Percentiles rank a stretch among this genome's conserved stretches.
Evolutionary conservation across 306 rosid species (phyloP).

Genomic region (Pachyrhizus erosus): DNA sequence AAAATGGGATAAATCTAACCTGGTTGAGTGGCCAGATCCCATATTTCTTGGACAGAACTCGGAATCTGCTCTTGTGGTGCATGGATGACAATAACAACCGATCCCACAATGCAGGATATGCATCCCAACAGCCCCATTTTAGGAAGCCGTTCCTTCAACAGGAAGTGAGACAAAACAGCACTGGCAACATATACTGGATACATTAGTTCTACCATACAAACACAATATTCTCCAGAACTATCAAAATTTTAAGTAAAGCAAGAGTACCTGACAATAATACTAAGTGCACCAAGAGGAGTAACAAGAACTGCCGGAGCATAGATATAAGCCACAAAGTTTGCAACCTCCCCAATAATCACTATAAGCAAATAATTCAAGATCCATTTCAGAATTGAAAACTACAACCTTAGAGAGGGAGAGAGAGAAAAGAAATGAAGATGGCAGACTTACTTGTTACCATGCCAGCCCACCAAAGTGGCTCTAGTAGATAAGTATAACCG

Average conservation of each 20-base stretch:
- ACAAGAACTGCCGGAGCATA: conserved; percentile 96
- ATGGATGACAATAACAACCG: conserved; percentile 88
- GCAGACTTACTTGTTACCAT: conserved; percentile 86
- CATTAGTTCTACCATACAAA: conserved; percentile 36
- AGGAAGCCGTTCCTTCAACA: conserved; percentile 77
- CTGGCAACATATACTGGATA: conserved; percentile 50
- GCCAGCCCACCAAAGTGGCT: conserved; percentile 99
- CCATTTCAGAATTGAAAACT: conserved; percentile 21
- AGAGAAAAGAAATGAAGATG: not conserved
- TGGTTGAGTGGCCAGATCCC: conserved; percentile 89
- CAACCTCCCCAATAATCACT: conserved; percentile 96
- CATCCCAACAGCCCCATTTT: conserved; percentile 94
- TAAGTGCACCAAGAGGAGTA: conserved; percentile 95
- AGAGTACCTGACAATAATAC: conserved; percentile 89
- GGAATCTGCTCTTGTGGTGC: conserved; percentile 90
- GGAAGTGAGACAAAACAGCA: conserved; percentile 91
- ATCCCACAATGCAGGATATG: conserved; percentile 86
- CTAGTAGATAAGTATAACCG: conserved; percentile 83
- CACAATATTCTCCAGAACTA: conserved; percentile 20
- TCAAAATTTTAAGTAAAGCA: conserved; percentile 2
- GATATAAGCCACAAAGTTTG: conserved; percentile 91
- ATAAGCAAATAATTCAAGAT: conserved; percentile 40
- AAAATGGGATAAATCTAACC: conserved; percentile 51
- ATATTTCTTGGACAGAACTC: conserved; percentile 78
- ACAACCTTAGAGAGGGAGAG: conserved; percentile 17